These are phyloP conservation scores for Russula brevipes DNA, from an alignment of 768 basidiomycete species.

Conservation along the genomic window DNA sequence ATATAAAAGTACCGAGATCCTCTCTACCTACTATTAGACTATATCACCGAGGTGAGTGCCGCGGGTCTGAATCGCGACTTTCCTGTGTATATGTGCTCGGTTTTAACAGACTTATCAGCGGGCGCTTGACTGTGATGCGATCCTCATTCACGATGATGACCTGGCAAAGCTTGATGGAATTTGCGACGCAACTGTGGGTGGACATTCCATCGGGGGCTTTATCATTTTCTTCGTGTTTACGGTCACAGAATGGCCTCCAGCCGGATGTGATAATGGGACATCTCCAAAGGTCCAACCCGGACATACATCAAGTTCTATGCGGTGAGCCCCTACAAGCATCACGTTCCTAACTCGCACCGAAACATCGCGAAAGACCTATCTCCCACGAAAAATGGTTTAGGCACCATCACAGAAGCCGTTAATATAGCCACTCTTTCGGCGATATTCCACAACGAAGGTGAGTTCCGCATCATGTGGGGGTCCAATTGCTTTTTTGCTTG, in stretches of 20 bases:
- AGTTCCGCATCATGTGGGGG: no score
- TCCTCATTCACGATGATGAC: slow-evolving; percentile 7
- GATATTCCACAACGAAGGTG: no score
- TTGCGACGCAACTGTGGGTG: neutral
- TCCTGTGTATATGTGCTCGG: neutral
- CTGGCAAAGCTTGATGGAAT: neutral
- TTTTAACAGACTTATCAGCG: neutral
- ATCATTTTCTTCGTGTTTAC: neutral
- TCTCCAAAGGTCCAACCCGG: neutral
- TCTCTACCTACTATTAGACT: neutral
- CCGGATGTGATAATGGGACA: neutral
- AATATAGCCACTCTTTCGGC: no score
- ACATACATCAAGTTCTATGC: neutral
- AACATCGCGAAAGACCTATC: no score
- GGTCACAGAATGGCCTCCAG: neutral
- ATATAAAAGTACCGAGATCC: neutral
- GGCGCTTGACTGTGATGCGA: neutral
- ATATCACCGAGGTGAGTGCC: neutral
- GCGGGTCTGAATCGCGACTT: no score
- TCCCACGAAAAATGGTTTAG: no score
- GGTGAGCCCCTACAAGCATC: neutral
- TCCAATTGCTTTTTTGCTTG: no score
- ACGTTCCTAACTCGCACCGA: no score
- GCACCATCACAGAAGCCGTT: no score
- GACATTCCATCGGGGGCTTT: neutral